Percentiles rank a stretch among this genome's conserved stretches.
Evolutionary conservation across 2,329 filamentous ascomycete genomes (phyloP).

Genomic region (Exutisphaerella laricina): DNA sequence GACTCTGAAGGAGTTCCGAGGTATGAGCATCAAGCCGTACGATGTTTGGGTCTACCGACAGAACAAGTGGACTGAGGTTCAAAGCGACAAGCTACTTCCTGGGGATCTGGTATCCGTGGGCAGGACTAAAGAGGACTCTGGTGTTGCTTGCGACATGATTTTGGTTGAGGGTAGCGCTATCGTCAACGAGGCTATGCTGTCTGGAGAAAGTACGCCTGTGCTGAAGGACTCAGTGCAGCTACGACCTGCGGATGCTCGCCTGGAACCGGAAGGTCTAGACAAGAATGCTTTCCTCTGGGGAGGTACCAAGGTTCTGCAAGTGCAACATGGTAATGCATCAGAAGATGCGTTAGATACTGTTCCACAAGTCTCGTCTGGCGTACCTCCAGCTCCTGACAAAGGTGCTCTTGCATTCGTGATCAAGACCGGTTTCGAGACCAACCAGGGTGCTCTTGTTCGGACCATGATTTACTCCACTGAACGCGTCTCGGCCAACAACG

Average conservation of each 20-base stretch:
- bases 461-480: conserved; percentile 99
- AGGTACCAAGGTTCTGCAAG: conserved; percentile 93
- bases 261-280: conserved; percentile 88
- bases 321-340: conserved; percentile 77
- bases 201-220: conserved; percentile 92
- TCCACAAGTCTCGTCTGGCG: conserved; percentile 66
- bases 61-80: conserved; percentile 80
- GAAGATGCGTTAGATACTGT: conserved; percentile 57
- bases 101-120: conserved; percentile 90
- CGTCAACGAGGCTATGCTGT: conserved; percentile 99
- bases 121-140: conserved; percentile 92
- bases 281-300: conserved; percentile 97
- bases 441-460: conserved; percentile 91
- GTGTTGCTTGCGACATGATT: conserved; percentile 95
- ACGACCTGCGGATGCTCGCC: conserved; percentile 68
- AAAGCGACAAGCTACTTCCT: conserved; percentile 86
- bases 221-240: conserved; percentile 94
- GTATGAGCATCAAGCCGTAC: conserved; percentile 99
- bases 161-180: conserved; percentile 92
- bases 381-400: conserved; percentile 81
- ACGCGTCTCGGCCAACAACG: conserved; percentile 96
- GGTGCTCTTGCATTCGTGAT: conserved; percentile 90
- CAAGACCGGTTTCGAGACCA: conserved; percentile 98
- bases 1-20: conserved; percentile 91
- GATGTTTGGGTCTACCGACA: conserved; percentile 85